Conservation (phyloP, 2,329 filamentous ascomycete species). For the Exophiala aquamarina region DNA sequence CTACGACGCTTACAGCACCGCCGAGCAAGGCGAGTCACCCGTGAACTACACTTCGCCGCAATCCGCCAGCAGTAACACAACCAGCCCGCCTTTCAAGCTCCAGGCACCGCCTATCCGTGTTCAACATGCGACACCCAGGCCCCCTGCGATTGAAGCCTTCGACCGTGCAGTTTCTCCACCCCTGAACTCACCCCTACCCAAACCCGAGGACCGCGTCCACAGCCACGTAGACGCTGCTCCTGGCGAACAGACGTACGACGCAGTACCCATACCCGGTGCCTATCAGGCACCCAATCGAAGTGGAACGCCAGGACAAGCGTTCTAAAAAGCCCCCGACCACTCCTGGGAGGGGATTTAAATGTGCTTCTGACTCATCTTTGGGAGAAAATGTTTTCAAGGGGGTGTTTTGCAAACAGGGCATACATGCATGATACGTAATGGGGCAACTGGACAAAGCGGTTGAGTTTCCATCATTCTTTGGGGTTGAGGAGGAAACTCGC, state of each 20-base stretch:
- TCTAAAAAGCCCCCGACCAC: background rate
- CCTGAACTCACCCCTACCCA: conserved; percentile 30
- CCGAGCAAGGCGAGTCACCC: conserved; percentile 52
- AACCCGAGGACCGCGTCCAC: conserved; percentile 50
- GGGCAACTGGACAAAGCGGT: no score
- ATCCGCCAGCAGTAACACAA: conserved; percentile 58
- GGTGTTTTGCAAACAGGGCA: no score
- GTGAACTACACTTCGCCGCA: conserved; percentile 60
- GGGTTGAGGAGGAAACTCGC: no score
- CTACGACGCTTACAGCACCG: conserved; percentile 23
- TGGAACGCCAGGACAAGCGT: conserved; percentile 18
- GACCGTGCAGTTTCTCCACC: conserved; percentile 34
- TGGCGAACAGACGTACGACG: conserved; percentile 79
- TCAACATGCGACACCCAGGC: conserved; percentile 72
- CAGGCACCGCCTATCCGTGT: conserved; percentile 80
- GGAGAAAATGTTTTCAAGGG: no score
- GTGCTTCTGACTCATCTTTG: no score
- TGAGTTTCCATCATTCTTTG: no score
- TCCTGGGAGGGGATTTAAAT: no score
- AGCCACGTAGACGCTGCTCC: conserved; percentile 69
- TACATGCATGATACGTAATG: no score
- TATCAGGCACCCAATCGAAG: conserved; percentile 54
- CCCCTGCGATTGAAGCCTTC: conserved; percentile 62
- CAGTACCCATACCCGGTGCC: conserved; percentile 84
- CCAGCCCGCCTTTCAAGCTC: conserved; percentile 71